Base-by-base conservation (phyloP, 371 early-diverging fungal species). In the Rhizopus stolonifer region DNA sequence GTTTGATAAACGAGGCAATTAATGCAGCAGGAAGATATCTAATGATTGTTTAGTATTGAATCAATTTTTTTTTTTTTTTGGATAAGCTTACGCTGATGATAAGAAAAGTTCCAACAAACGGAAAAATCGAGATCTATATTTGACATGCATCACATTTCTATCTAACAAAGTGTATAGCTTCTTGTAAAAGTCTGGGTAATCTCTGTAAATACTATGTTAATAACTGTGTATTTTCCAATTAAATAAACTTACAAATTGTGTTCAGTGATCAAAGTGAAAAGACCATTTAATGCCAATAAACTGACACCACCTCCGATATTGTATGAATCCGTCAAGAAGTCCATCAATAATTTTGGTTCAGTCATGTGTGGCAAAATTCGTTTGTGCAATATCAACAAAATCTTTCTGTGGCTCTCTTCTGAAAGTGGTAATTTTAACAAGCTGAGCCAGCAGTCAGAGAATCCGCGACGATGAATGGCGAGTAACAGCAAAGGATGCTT, bases 171-270 rank as follows among this genome's bases (percentile, higher is more conserved):
- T 79, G 65, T 97, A 97, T 22, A 97, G 87, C 65, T 95, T 94
- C 47, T 73, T 80, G 72, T 93, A 97, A 59, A 97, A 97, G 61
- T 93, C 89, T n/a, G 96, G 96, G 64, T 96, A 97, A 69, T 94
- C 95, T 23, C 89, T 88, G 58, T 23, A 14, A 1, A 36, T n/a
- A 36, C 6, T 29, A 1, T 29, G 17, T n/a, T 32, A 19, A 11
- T 3, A 33, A 18, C 25, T 36, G 15, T 5, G 33, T 4, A n/a
- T n/a, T 10, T 15, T 18, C 15, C 11, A 13, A 15, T 14, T 42
- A 11, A 9, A 32, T 13, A 5, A 31, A 7, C 87, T 67, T 80
- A 89, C 86, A 96, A 68, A 60, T 93, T 93, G 69, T 97, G 87
- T 54, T 95, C 84, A 3, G 82, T 74, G 49, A 97, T 94, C 59